Percentiles rank a stretch among this genome's conserved stretches.
Evolutionary conservation across 2,329 filamentous ascomycete genomes (phyloP).

Genomic region (Aspergillus fumigatiaffinis): DNA sequence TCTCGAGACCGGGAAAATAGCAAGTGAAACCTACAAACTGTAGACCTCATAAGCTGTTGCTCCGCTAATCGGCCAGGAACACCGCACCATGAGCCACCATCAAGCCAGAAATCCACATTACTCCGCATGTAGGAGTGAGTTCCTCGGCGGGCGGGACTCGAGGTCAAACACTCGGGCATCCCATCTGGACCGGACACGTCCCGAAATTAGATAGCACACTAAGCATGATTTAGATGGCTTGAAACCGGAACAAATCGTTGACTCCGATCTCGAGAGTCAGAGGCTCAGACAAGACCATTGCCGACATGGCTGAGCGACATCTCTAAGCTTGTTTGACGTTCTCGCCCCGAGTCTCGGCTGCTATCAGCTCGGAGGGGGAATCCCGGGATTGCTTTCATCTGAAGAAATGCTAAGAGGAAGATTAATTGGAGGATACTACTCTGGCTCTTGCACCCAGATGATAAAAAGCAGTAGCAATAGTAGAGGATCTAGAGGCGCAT

Average conservation of each 20-base stretch:
- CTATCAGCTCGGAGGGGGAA: neutral
- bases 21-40: neutral
- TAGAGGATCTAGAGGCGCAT: neutral
- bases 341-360: neutral
- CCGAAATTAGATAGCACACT: slow-evolving; percentile 5
- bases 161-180: slow-evolving; percentile 9
- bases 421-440: neutral
- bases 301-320: neutral
- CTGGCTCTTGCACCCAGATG: neutral
- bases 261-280: neutral
- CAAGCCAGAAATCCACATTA: neutral
- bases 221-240: neutral
- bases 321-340: neutral
- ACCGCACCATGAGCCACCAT: too few relatives aligned
- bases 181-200: slow-evolving; percentile 17
- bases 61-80: neutral
- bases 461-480: neutral
- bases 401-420: neutral
- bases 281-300: neutral
- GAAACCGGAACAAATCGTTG: neutral
- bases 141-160: slow-evolving; percentile 13
- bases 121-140: neutral
- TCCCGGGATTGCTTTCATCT: neutral
- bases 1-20: neutral
- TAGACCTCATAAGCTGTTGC: neutral